Conservation (phyloP, 768 basidiomycete genomes). For the Tricholoma furcatifolium region DNA sequence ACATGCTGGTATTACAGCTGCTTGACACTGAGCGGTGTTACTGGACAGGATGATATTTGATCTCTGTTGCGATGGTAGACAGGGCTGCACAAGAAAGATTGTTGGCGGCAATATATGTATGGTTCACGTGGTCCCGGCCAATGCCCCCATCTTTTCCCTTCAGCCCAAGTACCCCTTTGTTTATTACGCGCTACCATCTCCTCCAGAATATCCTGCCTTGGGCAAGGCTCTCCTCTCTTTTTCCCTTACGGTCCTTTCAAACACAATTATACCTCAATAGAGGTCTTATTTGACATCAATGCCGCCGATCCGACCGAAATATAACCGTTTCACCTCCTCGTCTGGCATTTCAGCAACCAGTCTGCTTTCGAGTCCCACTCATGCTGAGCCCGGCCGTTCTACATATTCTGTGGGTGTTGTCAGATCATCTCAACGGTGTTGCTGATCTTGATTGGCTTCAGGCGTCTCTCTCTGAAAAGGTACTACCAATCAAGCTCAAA, state of each 20-base stretch:
- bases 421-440: neutral
- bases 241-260: constrained; percentile 3
- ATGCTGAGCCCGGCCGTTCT: constrained; percentile 6
- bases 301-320: constrained; percentile 4
- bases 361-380: constrained; percentile 12
- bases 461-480: constrained; percentile 32
- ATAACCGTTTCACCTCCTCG: constrained; percentile 19
- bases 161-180: neutral
- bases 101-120: neutral
- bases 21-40: neutral
- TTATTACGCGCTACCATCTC: constrained; percentile 1
- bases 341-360: constrained; percentile 19
- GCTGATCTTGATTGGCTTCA: constrained; percentile 7
- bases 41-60: neutral
- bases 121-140: constrained; percentile 4
- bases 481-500: constrained; percentile 7
- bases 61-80: neutral
- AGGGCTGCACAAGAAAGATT: neutral
- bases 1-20: no score
- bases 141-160: neutral
- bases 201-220: neutral
- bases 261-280: neutral
- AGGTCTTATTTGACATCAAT: constrained; percentile 11
- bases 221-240: constrained; percentile 3
- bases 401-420: constrained; percentile 16